A percentile compares a stretch with the other conserved stretches of the same genome.
Evolutionary conservation across 345 rosid species (phyloP).

Genomic region (Gossypium turneri): DNA sequence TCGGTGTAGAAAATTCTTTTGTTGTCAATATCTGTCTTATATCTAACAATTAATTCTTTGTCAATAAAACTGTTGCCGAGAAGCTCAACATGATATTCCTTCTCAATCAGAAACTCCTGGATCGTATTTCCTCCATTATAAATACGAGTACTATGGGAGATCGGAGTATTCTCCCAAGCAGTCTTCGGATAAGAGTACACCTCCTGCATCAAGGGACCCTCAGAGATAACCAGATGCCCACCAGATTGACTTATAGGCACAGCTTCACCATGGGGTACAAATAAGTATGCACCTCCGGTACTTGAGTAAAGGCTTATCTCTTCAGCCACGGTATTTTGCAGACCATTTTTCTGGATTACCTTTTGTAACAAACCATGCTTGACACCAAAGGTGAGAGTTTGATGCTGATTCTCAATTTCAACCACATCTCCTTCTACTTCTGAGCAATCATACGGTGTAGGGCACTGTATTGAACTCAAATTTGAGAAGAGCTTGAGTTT

Average conservation of each 20-base stretch:
- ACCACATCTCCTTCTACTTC: constrained; percentile 50
- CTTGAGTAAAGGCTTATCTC: constrained; percentile 78
- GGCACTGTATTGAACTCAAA: constrained; percentile 55
- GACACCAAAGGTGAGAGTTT: constrained; percentile 61
- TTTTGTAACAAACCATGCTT: constrained; percentile 66
- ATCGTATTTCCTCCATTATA: constrained; percentile 56
- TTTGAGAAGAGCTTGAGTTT: constrained; percentile 51
- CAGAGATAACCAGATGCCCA: constrained; percentile 58
- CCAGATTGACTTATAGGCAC: constrained; percentile 53
- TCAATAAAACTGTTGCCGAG: constrained; percentile 60
- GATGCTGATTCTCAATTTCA: constrained; percentile 66
- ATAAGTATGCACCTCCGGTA: constrained; percentile 82
- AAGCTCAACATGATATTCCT: constrained; percentile 95
- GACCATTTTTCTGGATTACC: constrained; percentile 46
- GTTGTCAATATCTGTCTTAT: constrained; percentile 69
- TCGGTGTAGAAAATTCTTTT: constrained; percentile 73
- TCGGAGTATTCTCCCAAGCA: constrained; percentile 56
- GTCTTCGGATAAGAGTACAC: constrained; percentile 79
- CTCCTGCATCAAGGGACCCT: constrained; percentile 82
- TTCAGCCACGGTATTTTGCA: constrained; percentile 50
- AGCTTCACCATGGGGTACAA: constrained; percentile 79
- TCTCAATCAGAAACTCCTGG: constrained; percentile 64
- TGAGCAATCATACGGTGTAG: constrained; percentile 67
- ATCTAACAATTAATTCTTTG: constrained; percentile 79
- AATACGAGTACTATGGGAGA: constrained; percentile 75